Evolutionary conservation across 257 asterid species (phyloP).

Genomic region (Linaria vulgaris): DNA sequence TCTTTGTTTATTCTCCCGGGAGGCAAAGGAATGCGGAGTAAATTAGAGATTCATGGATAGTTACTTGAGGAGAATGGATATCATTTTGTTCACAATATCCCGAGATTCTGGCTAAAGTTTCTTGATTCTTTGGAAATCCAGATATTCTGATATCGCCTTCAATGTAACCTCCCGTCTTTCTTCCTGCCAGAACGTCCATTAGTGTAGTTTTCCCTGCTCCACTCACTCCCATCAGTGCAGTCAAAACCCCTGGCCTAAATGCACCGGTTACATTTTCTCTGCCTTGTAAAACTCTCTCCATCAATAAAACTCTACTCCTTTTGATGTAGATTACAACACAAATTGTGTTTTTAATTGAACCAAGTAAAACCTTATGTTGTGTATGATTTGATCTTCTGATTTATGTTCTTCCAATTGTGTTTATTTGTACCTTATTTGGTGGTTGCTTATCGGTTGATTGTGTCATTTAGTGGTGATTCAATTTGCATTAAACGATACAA

Average conservation of each 20-base stretch:
- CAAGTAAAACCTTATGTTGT: too few species aligned
- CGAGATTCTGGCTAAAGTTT: constrained; percentile 66
- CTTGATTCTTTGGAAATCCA: constrained; percentile 62
- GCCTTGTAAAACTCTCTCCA: too few species aligned
- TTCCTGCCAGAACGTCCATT: constrained; percentile 71
- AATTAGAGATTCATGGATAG: constrained; percentile 56
- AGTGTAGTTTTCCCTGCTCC: constrained; percentile 81
- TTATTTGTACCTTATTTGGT: too few species aligned
- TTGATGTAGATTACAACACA: too few species aligned
- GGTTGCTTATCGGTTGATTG: too few species aligned
- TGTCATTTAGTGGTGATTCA: too few species aligned
- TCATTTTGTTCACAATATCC: constrained; percentile 75
- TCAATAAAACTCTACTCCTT: too few species aligned
- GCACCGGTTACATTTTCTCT: too few species aligned
- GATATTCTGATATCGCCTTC: constrained; percentile 70
- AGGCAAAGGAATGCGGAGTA: constrained; percentile 65
- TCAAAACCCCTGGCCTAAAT: constrained; percentile 71
- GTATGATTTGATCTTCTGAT: too few species aligned
- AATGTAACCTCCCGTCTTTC: constrained; percentile 62
- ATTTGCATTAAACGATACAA: too few species aligned
- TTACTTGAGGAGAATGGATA: constrained; percentile 72
- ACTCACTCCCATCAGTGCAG: constrained; percentile 75
- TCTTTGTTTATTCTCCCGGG: constrained; percentile 43
- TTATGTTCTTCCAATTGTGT: too few species aligned
- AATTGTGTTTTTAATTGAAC: too few species aligned